A percentile compares a stretch with the other conserved stretches of the same genome.
These are phyloP conservation scores for Tremella yokohamensis DNA, from an alignment of 768 basidiomycete genomes.

Conservation along the genomic window DNA sequence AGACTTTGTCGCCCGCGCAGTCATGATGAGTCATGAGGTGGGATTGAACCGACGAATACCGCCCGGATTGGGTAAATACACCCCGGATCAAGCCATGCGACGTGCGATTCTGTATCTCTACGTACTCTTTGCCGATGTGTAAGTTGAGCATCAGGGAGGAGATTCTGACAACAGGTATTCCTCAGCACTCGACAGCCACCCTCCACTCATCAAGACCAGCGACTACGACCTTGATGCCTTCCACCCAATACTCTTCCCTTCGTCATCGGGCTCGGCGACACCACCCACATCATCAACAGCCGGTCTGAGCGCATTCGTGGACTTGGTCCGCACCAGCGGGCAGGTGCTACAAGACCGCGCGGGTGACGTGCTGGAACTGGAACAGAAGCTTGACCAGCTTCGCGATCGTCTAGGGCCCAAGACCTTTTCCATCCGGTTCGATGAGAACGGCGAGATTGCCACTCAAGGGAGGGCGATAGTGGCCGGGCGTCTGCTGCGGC, in stretches of 20 bases:
- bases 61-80: neutral
- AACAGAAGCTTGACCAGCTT: conserved; percentile 16
- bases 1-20: conserved; percentile 24
- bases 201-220: conserved; percentile 22
- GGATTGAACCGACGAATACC: conserved; percentile 18
- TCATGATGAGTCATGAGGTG: conserved; percentile 27
- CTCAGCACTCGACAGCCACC: conserved; percentile 19
- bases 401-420: conserved; percentile 11
- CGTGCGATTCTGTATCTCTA: conserved; percentile 26
- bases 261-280: conserved; percentile 9
- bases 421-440: conserved; percentile 14
- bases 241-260: conserved; percentile 10
- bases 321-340: conserved; percentile 18
- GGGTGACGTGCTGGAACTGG: conserved; percentile 12
- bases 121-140: conserved; percentile 30
- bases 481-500: conserved; percentile 17
- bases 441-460: neutral
- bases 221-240: conserved; percentile 21
- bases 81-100: conserved; percentile 5
- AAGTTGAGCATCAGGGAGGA: conserved; percentile 8
- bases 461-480: conserved; percentile 1
- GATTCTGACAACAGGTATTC: conserved; percentile 13
- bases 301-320: conserved; percentile 21
- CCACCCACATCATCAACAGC: conserved; percentile 9
- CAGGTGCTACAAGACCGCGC: conserved; percentile 7